Evolutionary conservation across 2,329 filamentous ascomycete species (phyloP).

Genomic region (Aspergillus japonicus): DNA sequence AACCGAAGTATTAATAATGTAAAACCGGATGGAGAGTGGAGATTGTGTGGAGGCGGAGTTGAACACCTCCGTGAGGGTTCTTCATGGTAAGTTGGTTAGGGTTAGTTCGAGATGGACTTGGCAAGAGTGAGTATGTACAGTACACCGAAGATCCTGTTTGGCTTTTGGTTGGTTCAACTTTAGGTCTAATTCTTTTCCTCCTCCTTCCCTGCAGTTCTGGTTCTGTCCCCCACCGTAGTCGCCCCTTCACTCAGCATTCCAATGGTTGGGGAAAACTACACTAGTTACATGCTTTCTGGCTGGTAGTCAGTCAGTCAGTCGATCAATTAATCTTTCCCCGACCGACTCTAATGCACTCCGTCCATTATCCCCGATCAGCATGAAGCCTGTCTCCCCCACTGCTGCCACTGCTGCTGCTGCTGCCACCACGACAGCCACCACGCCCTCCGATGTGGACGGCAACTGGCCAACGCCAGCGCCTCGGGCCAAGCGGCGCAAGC

Average conservation of each 20-base stretch:
- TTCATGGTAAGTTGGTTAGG: not conserved
- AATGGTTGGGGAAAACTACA: not conserved
- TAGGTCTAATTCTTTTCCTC: too few species aligned
- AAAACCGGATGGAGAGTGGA: not conserved
- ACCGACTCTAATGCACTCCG: not conserved
- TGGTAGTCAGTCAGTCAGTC: too few species aligned
- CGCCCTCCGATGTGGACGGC: not conserved
- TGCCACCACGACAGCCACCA: too few species aligned
- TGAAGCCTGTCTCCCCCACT: not conserved
- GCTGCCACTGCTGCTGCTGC: too few species aligned
- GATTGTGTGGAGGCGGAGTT: not conserved
- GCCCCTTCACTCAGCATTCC: not conserved
- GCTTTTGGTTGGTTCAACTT: not conserved
- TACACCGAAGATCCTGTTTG: slow-evolving; percentile 7
- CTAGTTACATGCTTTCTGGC: too few species aligned
- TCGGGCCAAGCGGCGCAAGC: slow-evolving; percentile 30
- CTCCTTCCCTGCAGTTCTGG: not conserved
- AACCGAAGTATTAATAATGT: too few species aligned
- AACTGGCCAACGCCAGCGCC: slow-evolving; percentile 11
- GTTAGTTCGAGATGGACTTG: not conserved
- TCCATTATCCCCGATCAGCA: not conserved
- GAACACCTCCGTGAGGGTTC: not conserved
- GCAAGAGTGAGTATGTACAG: not conserved
- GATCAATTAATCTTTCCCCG: not conserved
- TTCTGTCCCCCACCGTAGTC: not conserved